Percentiles rank a stretch among this genome's conserved stretches.
Conservation (phyloP, 331 rosid species). For the Telfairia occidentalis region DNA sequence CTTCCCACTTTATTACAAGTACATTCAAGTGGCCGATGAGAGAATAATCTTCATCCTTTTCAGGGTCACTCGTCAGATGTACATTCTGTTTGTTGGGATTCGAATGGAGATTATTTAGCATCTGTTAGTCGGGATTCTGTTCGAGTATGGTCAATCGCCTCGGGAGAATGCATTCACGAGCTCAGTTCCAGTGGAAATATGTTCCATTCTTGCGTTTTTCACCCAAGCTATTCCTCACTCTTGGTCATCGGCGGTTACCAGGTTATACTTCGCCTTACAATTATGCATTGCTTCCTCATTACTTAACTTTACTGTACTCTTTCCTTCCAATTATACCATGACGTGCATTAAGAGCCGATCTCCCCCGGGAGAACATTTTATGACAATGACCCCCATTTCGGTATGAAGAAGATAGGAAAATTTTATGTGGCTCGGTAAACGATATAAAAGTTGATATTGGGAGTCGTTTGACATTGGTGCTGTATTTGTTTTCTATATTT, state of each 20-base stretch:
- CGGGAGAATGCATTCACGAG: conserved; percentile 79
- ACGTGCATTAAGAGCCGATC: background rate
- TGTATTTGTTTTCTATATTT: background rate
- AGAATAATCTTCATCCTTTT: conserved; percentile 12
- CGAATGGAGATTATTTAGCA: conserved; percentile 74
- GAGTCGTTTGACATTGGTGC: background rate
- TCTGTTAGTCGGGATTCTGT: conserved; percentile 80
- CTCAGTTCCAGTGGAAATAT: conserved; percentile 61
- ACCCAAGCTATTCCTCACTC: conserved; percentile 73
- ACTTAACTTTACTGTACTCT: background rate
- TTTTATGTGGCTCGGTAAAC: background rate
- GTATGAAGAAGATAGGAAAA: background rate
- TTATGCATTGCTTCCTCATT: background rate
- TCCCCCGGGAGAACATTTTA: background rate
- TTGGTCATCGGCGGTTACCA: conserved; percentile 91
- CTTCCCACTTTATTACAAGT: background rate
- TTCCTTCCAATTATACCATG: conserved; percentile 2
- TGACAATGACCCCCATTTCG: too few species aligned
- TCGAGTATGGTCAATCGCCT: conserved; percentile 65
- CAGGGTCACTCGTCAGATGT: conserved; percentile 70
- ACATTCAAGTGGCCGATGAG: conserved; percentile 10
- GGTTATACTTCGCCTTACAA: conserved; percentile 30
- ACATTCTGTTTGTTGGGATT: conserved; percentile 75
- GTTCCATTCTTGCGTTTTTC: conserved; percentile 72
- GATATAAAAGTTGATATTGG: background rate